Conservation (phyloP, 2,329 filamentous ascomycete genomes). For the Grosmannia clavigera region DNA sequence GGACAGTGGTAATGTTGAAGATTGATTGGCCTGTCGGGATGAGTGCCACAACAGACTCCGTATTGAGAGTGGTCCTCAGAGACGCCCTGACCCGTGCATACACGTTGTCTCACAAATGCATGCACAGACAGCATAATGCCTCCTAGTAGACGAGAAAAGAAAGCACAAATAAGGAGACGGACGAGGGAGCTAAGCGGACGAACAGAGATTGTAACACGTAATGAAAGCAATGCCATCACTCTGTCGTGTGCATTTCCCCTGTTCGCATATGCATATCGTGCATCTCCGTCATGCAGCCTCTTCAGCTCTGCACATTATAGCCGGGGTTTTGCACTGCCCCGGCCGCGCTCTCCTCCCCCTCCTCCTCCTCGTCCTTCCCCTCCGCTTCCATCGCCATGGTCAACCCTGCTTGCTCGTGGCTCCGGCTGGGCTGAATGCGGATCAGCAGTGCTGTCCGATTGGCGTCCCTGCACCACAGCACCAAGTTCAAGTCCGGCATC, state of each 20-base stretch:
- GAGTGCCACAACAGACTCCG: no score
- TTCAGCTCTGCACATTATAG: neutral
- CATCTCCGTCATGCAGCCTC: neutral
- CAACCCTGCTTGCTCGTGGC: neutral
- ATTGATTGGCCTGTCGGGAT: neutral
- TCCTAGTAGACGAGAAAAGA: neutral
- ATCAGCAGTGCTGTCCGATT: neutral
- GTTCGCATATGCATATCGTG: neutral
- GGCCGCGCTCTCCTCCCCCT: neutral
- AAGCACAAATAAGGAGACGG: neutral
- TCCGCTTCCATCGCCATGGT: neutral
- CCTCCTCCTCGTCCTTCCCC: neutral
- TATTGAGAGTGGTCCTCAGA: neutral
- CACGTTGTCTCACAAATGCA: neutral
- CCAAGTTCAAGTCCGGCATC: slow-evolving; percentile 13
- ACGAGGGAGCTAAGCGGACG: no score
- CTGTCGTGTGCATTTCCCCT: neutral
- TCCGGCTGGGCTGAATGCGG: neutral
- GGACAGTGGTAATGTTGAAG: neutral
- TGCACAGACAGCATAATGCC: neutral
- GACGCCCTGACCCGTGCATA: neutral
- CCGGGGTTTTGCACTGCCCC: neutral
- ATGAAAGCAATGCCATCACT: neutral
- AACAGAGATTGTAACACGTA: neutral
- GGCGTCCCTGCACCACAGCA: slow-evolving; percentile 9